Conservation (phyloP, 495 filamentous ascomycete genomes). For the Geopyxis carbonaria region DNA sequence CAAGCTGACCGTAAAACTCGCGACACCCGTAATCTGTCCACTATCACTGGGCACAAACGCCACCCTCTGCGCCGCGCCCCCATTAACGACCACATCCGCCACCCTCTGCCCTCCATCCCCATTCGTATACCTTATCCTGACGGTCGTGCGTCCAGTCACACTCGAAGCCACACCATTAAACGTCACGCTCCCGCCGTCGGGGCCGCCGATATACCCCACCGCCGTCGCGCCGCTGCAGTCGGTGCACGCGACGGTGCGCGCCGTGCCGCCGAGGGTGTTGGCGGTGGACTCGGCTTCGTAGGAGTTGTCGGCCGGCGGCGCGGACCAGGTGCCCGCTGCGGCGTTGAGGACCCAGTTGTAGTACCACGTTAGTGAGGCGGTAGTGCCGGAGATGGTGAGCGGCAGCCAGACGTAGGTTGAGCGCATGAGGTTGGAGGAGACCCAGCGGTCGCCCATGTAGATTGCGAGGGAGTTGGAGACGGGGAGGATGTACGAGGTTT, state of each 20-base stretch:
- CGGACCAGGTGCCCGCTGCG: slow-evolving; percentile 27
- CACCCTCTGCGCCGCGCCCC: slow-evolving; percentile 29
- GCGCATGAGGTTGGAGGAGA: slow-evolving; percentile 38
- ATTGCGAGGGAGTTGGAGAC: slow-evolving; percentile 29
- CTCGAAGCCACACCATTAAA: slow-evolving; percentile 32
- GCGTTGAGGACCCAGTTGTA: slow-evolving; percentile 36
- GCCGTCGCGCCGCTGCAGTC: slow-evolving; percentile 31
- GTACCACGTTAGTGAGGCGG: slow-evolving; percentile 26
- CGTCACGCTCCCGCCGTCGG: slow-evolving; percentile 30
- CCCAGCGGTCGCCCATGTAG: slow-evolving; percentile 55
- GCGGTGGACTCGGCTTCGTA: slow-evolving; percentile 33
- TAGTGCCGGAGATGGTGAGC: slow-evolving; percentile 38
- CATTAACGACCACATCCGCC: slow-evolving; percentile 41
- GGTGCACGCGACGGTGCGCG: slow-evolving; percentile 29
- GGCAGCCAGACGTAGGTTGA: slow-evolving; percentile 53
- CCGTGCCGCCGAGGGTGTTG: slow-evolving; percentile 17
- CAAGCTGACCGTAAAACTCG: slow-evolving; percentile 26
- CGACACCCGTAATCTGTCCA: slow-evolving; percentile 17
- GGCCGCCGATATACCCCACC: slow-evolving; percentile 40
- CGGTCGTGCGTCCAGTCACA: slow-evolving; percentile 33
- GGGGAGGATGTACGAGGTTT: slow-evolving; percentile 36
- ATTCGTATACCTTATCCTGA: slow-evolving; percentile 38
- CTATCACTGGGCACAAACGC: slow-evolving; percentile 22
- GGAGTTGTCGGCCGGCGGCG: slow-evolving; percentile 31
- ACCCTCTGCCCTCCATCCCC: slow-evolving; percentile 35